phyloP scores from a whole-genome alignment of 2,329 filamentous ascomycete species.

The Calonectria pauciramosa region DNA sequence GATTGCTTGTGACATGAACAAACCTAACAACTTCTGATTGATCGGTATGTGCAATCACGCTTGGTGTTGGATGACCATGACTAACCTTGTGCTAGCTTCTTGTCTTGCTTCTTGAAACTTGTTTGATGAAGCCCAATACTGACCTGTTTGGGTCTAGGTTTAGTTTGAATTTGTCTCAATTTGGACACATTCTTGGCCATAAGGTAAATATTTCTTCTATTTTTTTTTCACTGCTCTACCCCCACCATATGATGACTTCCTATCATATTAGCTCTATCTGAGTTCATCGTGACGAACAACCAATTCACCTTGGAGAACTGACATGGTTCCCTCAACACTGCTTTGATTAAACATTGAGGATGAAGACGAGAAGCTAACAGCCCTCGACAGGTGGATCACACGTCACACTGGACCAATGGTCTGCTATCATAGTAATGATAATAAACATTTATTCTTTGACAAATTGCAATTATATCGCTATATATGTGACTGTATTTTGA shows the following conservation, averaged over 20 bases:
- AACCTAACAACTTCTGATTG: constrained; percentile 67
- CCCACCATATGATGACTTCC: constrained; percentile 64
- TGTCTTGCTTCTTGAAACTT: not conserved
- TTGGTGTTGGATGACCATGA: not conserved
- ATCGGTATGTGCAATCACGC: constrained; percentile 53
- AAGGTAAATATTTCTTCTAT: constrained; percentile 32
- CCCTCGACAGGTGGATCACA: not conserved
- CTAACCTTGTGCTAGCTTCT: constrained; percentile 30
- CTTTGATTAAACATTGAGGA: constrained; percentile 15
- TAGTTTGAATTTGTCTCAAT: not conserved
- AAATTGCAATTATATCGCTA: not conserved
- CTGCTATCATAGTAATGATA: not conserved
- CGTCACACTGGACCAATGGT: not conserved
- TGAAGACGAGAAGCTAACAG: constrained; percentile 14
- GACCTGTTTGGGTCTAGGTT: constrained; percentile 32
- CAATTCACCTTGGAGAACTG: constrained; percentile 75
- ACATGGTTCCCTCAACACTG: constrained; percentile 47
- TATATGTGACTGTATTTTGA: constrained; percentile 7
- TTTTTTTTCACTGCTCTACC: not conserved
- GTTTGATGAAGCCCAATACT: constrained; percentile 24
- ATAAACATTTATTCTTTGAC: not conserved
- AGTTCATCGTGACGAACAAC: constrained; percentile 69
- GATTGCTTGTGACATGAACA: constrained; percentile 65
- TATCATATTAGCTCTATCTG: constrained; percentile 61
- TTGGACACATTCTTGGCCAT: too few species aligned